These are phyloP conservation scores for Candida caryicola DNA, from an alignment of 805 yeast genomes.

Conservation along the genomic window DNA sequence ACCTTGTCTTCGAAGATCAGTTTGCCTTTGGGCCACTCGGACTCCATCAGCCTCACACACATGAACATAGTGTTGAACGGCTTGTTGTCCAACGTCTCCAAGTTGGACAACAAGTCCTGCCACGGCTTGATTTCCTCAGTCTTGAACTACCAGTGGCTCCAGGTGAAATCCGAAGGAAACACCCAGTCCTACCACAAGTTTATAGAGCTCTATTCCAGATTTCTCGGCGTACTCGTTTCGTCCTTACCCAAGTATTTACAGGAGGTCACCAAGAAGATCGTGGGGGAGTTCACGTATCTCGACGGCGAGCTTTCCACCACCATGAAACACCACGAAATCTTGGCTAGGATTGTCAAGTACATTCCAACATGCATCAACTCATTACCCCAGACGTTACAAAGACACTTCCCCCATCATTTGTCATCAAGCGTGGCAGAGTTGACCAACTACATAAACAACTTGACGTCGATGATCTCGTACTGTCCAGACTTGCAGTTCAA, in stretches of 20 bases:
- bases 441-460: slow-evolving; percentile 63
- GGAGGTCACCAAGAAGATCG: slow-evolving; percentile 71
- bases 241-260: slow-evolving; percentile 88
- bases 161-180: slow-evolving; percentile 15
- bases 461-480: slow-evolving; percentile 59
- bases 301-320: slow-evolving; percentile 12
- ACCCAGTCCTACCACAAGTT: slow-evolving; percentile 25
- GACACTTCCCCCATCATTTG: slow-evolving; percentile 74
- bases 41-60: slow-evolving; percentile 52
- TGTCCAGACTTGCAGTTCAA: slow-evolving; percentile 72
- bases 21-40: slow-evolving; percentile 50
- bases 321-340: slow-evolving; percentile 54
- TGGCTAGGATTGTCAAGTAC: slow-evolving; percentile 60
- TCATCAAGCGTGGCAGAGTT: slow-evolving; percentile 53
- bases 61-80: slow-evolving; percentile 54
- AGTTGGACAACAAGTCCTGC: slow-evolving; percentile 58
- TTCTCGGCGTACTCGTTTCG: slow-evolving; percentile 74
- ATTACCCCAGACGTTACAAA: slow-evolving; percentile 55
- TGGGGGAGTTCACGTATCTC: slow-evolving; percentile 50
- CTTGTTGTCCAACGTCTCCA: slow-evolving; percentile 62
- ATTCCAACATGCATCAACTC: slow-evolving; percentile 79
- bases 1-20: slow-evolving; percentile 58
- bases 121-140: slow-evolving; percentile 57
- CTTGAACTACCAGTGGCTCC: slow-evolving; percentile 64
- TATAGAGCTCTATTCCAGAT: slow-evolving; percentile 59